Evolutionary conservation across 2,329 filamentous ascomycete species (phyloP).

Genomic region (Cytospora chrysosperma): DNA sequence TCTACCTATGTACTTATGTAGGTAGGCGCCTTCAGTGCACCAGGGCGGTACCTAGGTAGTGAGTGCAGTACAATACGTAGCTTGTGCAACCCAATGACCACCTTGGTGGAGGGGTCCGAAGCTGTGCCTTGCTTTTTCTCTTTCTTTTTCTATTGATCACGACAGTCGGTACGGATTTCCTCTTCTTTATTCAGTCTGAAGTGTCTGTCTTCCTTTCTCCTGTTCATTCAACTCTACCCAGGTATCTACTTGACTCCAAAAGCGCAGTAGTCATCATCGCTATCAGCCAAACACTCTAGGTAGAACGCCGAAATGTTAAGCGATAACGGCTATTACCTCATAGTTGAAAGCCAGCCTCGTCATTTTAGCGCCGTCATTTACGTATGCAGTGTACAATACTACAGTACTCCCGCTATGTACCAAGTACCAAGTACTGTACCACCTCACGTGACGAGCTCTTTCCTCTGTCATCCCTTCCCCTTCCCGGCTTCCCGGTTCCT

Average conservation of each 20-base stretch:
- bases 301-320: background rate
- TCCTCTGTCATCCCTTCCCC: background rate
- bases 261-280: background rate
- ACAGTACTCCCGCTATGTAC: no score
- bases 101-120: background rate
- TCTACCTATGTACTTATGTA: background rate
- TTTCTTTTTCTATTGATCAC: no score
- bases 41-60: no score
- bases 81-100: background rate
- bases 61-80: background rate
- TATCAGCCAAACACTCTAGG: background rate
- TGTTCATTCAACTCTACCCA: background rate
- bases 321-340: background rate
- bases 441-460: background rate
- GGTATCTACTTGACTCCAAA: background rate
- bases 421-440: no score
- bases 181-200: no score
- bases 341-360: background rate
- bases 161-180: background rate
- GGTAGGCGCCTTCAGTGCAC: no score
- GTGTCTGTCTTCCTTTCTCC: no score
- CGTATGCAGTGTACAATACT: no score
- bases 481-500: background rate
- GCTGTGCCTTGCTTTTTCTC: constrained; percentile 8
- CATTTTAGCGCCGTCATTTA: constrained; percentile 7